Evolutionary conservation across 352 stramenopile species (phyloP), one percentile per base, ranked within the genome.

Genomic region (Phytophthora hibernalis): DNA sequence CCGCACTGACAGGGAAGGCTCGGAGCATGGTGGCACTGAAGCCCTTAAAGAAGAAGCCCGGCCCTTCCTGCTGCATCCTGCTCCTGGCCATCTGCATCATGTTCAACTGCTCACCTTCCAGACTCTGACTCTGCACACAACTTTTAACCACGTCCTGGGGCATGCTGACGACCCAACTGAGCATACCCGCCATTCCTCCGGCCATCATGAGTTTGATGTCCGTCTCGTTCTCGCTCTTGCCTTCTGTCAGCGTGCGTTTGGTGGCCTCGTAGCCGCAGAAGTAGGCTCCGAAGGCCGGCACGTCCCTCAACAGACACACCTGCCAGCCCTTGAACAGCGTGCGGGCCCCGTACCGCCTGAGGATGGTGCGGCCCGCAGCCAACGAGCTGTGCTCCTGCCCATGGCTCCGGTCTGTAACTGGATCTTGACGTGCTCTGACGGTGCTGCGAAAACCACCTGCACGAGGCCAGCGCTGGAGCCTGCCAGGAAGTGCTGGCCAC

Each of bases 101-200:
- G 18, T 57, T 68, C 52, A 70, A 61, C 53, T 79, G 74, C 16
- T 54, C 54, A 2, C 64, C 65, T 1, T 69, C 52, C 6, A 87
- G 70, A 7, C 53, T 55, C 52, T 91, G 85, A 43, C 82, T 88
- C 75, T 97, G 90, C 38, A 95, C 84, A 42, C 88, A 87, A 21
- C 87, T 95, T 79, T 97, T 97, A 65, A 97, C 79, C 20, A 97
- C 90, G 70, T 97, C 90, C 38, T 96, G 76, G 1, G 90, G 90
- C 59, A 93, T 80, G 22, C 79, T 89, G 38, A 91, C 67, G 28
- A 89, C 69, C 85, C 87, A 95, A 4, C 83, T 92, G 43, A 89
- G 64, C 28, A 87, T 91, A 22, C 85, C 87, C 0, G 87, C 85
- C 16, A 93, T 50, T 28, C 87, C 87, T 1, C 87, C 87, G 0